phyloP scores from a whole-genome alignment of 768 basidiomycete species.

The Cyclocybe aegerita region DNA sequence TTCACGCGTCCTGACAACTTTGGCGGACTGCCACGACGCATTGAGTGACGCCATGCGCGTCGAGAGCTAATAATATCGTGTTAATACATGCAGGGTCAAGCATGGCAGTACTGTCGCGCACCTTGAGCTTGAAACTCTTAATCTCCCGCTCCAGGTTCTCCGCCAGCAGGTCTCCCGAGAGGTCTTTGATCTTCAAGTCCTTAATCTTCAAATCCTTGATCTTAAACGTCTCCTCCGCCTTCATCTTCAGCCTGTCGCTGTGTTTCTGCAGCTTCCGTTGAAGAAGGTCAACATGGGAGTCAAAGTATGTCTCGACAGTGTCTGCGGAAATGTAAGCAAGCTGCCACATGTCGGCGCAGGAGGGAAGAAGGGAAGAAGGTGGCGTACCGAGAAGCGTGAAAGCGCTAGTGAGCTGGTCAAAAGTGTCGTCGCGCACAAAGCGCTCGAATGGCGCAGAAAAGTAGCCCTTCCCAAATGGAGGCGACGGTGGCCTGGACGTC shows the following conservation, averaged over 20 bases:
- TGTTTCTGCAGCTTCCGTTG: slow-evolving; percentile 88
- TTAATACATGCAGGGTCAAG: slow-evolving; percentile 8
- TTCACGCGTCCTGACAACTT: slow-evolving; percentile 79
- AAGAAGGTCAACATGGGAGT: slow-evolving; percentile 81
- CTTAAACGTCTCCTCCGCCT: slow-evolving; percentile 81
- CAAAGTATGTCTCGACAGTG: slow-evolving; percentile 93
- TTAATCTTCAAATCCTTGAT: slow-evolving; percentile 62
- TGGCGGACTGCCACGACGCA: slow-evolving; percentile 90
- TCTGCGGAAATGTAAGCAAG: slow-evolving; percentile 46
- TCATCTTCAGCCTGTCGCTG: slow-evolving; percentile 77
- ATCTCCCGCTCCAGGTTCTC: slow-evolving; percentile 86
- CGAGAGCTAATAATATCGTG: slow-evolving; percentile 55
- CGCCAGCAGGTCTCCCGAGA: slow-evolving; percentile 62
- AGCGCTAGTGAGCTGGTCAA: slow-evolving; percentile 71
- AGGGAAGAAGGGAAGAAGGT: neutral
- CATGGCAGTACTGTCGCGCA: slow-evolving; percentile 24
- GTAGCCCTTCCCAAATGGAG: slow-evolving; percentile 44
- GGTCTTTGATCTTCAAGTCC: slow-evolving; percentile 58
- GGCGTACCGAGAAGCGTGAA: slow-evolving; percentile 81
- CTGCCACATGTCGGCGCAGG: slow-evolving; percentile 19
- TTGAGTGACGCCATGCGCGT: slow-evolving; percentile 75
- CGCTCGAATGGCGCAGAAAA: slow-evolving; percentile 74
- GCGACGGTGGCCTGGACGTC: slow-evolving; percentile 45
- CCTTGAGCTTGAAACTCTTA: slow-evolving; percentile 85
- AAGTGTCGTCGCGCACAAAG: slow-evolving; percentile 71